phyloP scores from a whole-genome alignment of 2,329 filamentous ascomycete genomes.

The Drechslera avenae region DNA sequence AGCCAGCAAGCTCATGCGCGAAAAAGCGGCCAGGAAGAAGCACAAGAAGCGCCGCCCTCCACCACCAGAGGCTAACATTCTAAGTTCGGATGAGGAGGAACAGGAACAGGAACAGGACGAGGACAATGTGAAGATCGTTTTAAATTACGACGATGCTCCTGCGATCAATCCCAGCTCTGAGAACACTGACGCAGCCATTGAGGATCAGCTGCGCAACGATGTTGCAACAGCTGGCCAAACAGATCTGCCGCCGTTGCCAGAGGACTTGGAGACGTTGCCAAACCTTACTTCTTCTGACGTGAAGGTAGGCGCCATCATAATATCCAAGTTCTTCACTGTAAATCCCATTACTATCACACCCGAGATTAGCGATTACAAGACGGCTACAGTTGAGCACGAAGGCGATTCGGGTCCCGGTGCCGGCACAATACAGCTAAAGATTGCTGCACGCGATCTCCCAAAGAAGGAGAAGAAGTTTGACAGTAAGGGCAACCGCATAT shows the following conservation, averaged over 20 bases:
- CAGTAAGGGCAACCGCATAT: slow-evolving; percentile 72
- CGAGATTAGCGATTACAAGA: slow-evolving; percentile 64
- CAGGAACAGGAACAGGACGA: too few species aligned
- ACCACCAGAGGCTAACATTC: slow-evolving; percentile 11
- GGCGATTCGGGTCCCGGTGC: slow-evolving; percentile 52
- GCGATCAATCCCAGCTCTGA: slow-evolving; percentile 25
- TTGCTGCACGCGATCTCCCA: slow-evolving; percentile 72
- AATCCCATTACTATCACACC: slow-evolving; percentile 69
- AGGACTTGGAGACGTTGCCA: slow-evolving; percentile 61
- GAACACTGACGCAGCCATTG: slow-evolving; percentile 29
- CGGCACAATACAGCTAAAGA: slow-evolving; percentile 62
- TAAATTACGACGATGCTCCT: slow-evolving; percentile 43
- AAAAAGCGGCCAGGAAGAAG: slow-evolving; percentile 65
- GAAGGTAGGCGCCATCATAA: slow-evolving; percentile 66
- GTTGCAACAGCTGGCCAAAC: slow-evolving; percentile 54
- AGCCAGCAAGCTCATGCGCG: slow-evolving; percentile 64
- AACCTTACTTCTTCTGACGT: slow-evolving; percentile 56
- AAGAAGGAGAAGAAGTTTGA: slow-evolving; percentile 65
- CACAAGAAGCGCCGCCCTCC: slow-evolving; percentile 55
- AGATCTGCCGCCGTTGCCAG: slow-evolving; percentile 68
- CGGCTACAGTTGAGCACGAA: slow-evolving; percentile 65
- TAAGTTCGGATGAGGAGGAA: slow-evolving; percentile 46
- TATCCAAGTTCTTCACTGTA: slow-evolving; percentile 67
- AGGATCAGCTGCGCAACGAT: slow-evolving; percentile 48
- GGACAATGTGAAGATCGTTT: slow-evolving; percentile 31